Evolutionary conservation across 768 basidiomycete genomes (phyloP).

Genomic region (Trametes elegans): DNA sequence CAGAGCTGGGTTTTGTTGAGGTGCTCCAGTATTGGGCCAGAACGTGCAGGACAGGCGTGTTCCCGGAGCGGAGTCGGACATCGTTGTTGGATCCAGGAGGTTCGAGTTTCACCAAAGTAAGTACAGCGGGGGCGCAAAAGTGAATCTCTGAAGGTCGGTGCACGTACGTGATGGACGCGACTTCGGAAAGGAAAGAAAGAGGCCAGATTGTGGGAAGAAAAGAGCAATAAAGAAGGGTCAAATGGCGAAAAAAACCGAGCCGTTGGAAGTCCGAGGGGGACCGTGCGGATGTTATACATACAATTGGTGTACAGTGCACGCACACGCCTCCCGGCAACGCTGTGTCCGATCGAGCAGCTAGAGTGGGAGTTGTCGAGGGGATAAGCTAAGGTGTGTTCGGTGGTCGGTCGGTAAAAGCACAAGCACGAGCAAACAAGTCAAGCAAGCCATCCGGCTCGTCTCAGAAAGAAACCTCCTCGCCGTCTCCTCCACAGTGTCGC

Average conservation of each 20-base stretch:
- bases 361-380: background rate
- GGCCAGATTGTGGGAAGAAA: background rate
- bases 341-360: slow-evolving; percentile 1
- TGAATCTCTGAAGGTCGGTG: too few relatives aligned
- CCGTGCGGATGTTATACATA: slow-evolving; percentile 12
- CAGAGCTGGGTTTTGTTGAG: background rate
- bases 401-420: too few relatives aligned
- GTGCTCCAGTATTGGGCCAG: too few relatives aligned
- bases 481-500: background rate
- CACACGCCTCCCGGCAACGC: slow-evolving; percentile 7
- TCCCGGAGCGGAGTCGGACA: too few relatives aligned
- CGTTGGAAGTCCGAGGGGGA: background rate
- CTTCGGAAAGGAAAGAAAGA: background rate
- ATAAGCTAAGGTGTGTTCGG: background rate
- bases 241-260: slow-evolving; percentile 5
- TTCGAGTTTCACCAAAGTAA: too few relatives aligned
- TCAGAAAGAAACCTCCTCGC: background rate
- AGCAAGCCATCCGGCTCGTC: background rate
- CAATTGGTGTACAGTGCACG: slow-evolving; percentile 9
- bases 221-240: slow-evolving; percentile 3
- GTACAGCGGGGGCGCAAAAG: too few relatives aligned
- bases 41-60: too few relatives aligned
- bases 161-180: background rate
- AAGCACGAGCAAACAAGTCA: background rate
- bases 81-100: too few relatives aligned